Base-by-base conservation (phyloP, 2,329 filamentous ascomycete species). In the Cytospora piceicola region DNA sequence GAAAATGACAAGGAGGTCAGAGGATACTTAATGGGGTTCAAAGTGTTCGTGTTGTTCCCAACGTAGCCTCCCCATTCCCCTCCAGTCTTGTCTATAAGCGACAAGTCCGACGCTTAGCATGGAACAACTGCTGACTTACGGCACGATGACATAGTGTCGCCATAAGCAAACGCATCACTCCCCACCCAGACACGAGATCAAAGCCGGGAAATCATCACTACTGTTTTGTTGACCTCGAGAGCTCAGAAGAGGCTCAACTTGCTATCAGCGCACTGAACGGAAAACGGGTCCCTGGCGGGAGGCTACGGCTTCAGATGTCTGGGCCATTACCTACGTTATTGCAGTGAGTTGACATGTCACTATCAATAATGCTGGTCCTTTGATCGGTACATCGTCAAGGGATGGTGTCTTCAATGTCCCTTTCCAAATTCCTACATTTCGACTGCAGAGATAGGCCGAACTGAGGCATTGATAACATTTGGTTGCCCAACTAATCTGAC, bases 171-270 rank as follows among this genome's bases (percentile, higher is more conserved):
- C 77, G 82, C 22, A 89, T 85, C 79, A 88, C 82, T 56, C 86
- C 82, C 68, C 87, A 80, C 73, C 86, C 78, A 71, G 85, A 76
- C 71, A 88, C 81, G 65, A 78, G 77, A 30, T 74, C 78, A n/a
- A 78, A 79, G 51, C 77, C 80, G 0, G 85, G 85, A 34, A 82
- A 85, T 68, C 81, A 87, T 71, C 84, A 89, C 75, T 90, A 87
- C 74, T 85, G 86, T 70, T 90, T 90, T 66, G 85, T 90, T n/a
- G 87, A 90, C 70, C 82, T 90, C 64, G 78, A 77, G 57, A 84
- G 80, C 7, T 73, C 77, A 0, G 81, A 86, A 61, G 83, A 89
- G 68, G 85, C 85, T 0, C 74, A 81, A 39, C 75, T 75, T 12
- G 87, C 86, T 27, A 79, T 85, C 65, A 71, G 78, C 9, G 76